These are phyloP conservation scores for Omphalotus guepiniiformis DNA, from an alignment of 768 basidiomycete genomes.

Conservation along the genomic window DNA sequence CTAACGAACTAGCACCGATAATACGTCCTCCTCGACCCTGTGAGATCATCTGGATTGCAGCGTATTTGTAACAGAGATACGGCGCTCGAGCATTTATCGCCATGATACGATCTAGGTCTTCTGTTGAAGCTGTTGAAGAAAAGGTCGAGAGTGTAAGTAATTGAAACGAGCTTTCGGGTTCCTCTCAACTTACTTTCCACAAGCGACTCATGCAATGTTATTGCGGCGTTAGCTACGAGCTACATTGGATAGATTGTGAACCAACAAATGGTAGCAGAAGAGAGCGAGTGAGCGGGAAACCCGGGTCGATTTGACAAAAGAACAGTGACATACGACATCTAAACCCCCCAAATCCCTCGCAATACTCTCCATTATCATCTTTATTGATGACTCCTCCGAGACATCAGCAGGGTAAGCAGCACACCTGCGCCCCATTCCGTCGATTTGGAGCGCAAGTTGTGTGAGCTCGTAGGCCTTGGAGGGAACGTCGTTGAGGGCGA, in stretches of 20 bases:
- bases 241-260: slow-evolving; percentile 1
- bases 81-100: slow-evolving; percentile 27
- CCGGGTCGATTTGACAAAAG: neutral
- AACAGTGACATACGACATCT: slow-evolving; percentile 26
- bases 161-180: neutral
- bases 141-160: neutral
- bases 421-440: slow-evolving; percentile 17
- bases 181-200: slow-evolving; percentile 17
- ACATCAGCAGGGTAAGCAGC: slow-evolving; percentile 28
- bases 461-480: slow-evolving; percentile 10
- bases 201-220: slow-evolving; percentile 14
- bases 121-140: slow-evolving; percentile 10
- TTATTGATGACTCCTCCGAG: slow-evolving; percentile 22
- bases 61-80: slow-evolving; percentile 33
- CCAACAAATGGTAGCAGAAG: too few relatives aligned
- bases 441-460: slow-evolving; percentile 18
- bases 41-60: slow-evolving; percentile 33
- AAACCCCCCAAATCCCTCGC: slow-evolving; percentile 21
- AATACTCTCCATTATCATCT: slow-evolving; percentile 17
- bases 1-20: slow-evolving; percentile 34
- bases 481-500: slow-evolving; percentile 37
- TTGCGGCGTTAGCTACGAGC: slow-evolving; percentile 32
- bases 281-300: too few relatives aligned
- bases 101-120: slow-evolving; percentile 23
- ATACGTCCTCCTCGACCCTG: slow-evolving; percentile 39